Evolutionary conservation across 441 rosid genomes (phyloP).

Genomic region (Erysimum pusillum): DNA sequence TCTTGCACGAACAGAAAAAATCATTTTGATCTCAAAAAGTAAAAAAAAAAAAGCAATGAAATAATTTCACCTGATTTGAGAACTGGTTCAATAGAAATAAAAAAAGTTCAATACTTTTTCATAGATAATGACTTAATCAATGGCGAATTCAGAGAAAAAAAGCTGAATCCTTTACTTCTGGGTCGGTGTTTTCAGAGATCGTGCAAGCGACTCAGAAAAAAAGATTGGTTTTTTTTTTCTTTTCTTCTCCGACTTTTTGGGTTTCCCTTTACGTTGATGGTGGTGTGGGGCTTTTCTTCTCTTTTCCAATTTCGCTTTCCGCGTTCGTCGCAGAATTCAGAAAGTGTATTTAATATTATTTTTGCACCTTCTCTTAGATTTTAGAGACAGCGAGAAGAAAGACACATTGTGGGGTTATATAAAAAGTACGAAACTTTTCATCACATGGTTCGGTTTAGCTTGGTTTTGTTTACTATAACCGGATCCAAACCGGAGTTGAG

Average conservation of each 20-base stretch:
- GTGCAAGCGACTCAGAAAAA: conserved; percentile 40
- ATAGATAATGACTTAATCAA: background rate
- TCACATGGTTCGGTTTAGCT: conserved; percentile 36
- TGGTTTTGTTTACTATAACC: background rate
- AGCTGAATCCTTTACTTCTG: conserved; percentile 38
- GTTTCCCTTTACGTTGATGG: conserved; percentile 1
- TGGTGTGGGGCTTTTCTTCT: conserved; percentile 32
- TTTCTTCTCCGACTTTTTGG: background rate
- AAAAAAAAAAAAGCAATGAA: background rate
- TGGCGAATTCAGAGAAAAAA: conserved; percentile 14
- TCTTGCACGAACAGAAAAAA: conserved; percentile 24
- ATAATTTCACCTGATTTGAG: conserved; percentile 20
- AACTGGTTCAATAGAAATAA: conserved; percentile 23
- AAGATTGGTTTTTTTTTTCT: background rate
- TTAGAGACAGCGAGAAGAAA: conserved; percentile 29
- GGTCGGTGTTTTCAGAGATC: conserved; percentile 39
- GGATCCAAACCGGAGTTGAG: background rate
- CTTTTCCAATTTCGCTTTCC: conserved; percentile 41
- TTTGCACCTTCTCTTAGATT: conserved; percentile 34
- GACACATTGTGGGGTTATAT: conserved; percentile 16
- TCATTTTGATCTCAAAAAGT: background rate
- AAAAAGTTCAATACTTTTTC: conserved; percentile 24
- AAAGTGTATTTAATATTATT: conserved; percentile 29
- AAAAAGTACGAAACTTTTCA: conserved; percentile 7
- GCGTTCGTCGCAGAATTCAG: conserved; percentile 41